Conservation (phyloP, 768 basidiomycete species). For the Russula lepida region DNA sequence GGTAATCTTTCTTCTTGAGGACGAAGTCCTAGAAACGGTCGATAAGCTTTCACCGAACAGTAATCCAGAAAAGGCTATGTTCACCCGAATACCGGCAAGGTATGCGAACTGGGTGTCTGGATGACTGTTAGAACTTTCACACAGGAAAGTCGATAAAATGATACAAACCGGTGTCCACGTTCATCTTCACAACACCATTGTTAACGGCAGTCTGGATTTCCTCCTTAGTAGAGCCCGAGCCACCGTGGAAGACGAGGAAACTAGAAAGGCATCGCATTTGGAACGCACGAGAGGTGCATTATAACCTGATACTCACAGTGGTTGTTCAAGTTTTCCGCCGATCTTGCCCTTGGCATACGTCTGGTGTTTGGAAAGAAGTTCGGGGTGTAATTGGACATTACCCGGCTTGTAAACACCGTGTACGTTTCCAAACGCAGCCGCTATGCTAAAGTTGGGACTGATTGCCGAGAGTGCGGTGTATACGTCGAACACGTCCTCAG, state of each 20-base stretch:
- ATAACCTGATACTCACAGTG: slow-evolving; percentile 52
- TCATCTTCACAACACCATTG: slow-evolving; percentile 98
- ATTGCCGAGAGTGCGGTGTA: slow-evolving; percentile 76
- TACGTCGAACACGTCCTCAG: slow-evolving; percentile 91
- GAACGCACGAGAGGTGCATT: neutral
- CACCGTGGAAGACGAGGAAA: slow-evolving; percentile 99
- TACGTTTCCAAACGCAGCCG: slow-evolving; percentile 97
- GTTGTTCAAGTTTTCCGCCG: slow-evolving; percentile 55
- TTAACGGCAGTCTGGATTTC: slow-evolving; percentile 89
- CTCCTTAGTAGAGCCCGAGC: slow-evolving; percentile 93
- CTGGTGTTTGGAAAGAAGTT: slow-evolving; percentile 90
- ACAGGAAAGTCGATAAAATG: neutral
- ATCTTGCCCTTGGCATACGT: slow-evolving; percentile 59
- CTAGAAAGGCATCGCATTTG: slow-evolving; percentile 30
- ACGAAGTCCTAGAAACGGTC: slow-evolving; percentile 62
- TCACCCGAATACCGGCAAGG: slow-evolving; percentile 70
- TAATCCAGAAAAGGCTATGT: slow-evolving; percentile 16
- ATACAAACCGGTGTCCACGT: slow-evolving; percentile 74
- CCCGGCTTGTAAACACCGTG: slow-evolving; percentile 99
- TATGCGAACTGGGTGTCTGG: slow-evolving; percentile 89
- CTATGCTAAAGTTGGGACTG: slow-evolving; percentile 92
- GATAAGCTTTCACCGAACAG: neutral
- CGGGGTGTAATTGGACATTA: slow-evolving; percentile 90
- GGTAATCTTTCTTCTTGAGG: slow-evolving; percentile 76
- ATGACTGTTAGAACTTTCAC: slow-evolving; percentile 7